These are phyloP conservation scores for Cunninghamia lanceolata DNA, from an alignment of 75 land plant species.

Conservation along the genomic window DNA sequence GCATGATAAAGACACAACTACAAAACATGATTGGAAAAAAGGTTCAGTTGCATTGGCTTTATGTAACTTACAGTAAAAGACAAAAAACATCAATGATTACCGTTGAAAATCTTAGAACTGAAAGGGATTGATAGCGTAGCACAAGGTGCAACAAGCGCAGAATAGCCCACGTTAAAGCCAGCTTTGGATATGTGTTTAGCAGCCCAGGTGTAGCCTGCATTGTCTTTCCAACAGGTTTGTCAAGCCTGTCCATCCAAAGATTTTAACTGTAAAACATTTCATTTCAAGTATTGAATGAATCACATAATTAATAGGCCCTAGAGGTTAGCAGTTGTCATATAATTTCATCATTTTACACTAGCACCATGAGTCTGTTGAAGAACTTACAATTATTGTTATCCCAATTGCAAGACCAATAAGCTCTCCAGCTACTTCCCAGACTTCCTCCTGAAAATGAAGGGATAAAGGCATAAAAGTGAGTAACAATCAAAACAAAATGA, in stretches of 20 bases:
- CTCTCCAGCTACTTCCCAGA: slow-evolving; percentile 96
- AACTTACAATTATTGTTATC: slow-evolving; percentile 62
- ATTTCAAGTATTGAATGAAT: background rate
- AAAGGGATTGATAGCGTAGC: slow-evolving; percentile 81
- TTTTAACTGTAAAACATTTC: slow-evolving; percentile 9
- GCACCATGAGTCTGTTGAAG: background rate
- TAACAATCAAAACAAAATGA: background rate
- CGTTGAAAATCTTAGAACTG: slow-evolving; percentile 64
- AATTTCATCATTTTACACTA: background rate
- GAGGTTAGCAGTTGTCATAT: background rate
- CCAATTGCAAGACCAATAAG: slow-evolving; percentile 85
- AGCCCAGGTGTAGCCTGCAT: slow-evolving; percentile 75
- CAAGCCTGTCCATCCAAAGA: slow-evolving; percentile 1
- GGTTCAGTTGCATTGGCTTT: background rate
- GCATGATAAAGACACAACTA: background rate
- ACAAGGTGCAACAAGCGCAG: slow-evolving; percentile 79
- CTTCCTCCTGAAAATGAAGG: slow-evolving; percentile 79
- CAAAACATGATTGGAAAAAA: background rate
- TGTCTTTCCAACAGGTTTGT: slow-evolving; percentile 4
- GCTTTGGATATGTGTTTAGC: slow-evolving; percentile 54
- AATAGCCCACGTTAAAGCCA: slow-evolving; percentile 59
- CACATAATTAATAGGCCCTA: background rate
- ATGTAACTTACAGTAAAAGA: background rate
- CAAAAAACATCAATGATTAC: slow-evolving; percentile 28
- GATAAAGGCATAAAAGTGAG: background rate